Base-by-base conservation (phyloP, 768 basidiomycete genomes). In the Panaeolus cyanescens region DNA sequence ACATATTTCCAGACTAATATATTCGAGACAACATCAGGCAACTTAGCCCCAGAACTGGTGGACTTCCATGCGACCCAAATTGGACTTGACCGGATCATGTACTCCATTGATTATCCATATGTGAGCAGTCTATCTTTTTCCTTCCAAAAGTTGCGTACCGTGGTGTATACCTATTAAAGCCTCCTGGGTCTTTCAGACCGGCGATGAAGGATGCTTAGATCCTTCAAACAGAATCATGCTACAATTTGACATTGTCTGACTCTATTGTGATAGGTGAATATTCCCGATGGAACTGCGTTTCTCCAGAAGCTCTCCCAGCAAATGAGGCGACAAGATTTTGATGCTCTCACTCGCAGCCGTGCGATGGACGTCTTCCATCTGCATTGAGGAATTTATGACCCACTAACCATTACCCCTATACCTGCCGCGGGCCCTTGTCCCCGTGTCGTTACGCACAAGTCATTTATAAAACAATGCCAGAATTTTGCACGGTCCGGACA, bases 21-120 rank as follows among this genome's bases (percentile, higher is more conserved):
- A 7, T 76, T 72, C 58, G 78, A 79, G 61, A 80, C 78, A 0
- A 73, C 74, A 0, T 77, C 78, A 10, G 78, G 78, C 1, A 78
- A 79, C 59, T 79, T 80, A 56, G 75, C 74, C 3, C 78, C 79
- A 1, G 60, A 66, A 20, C 72, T 80, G 8, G 67, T 79, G 12
- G 56, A 77, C 36, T 79, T 80, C 60, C 79, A 80, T 57, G 72
- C 70, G 19, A 58, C 66, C n/a, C 69, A 78, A 59, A 79, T 80
- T 61, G 79, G 78, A 12, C 60, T 80, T 20, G 70, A 76, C 59
- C 69, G 73, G 25, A 80, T 81, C 13, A 61, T 81, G 72, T 79
- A 75, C 62, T 81, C 79, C 6, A 73, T 79, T 37, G 74, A 75
- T 56, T 77, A 76, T 64, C 74, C 73, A 1, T 76, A 70, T 59